Percentiles rank a stretch among this genome's conserved stretches.
These are phyloP conservation scores for Breynia disticha DNA, from an alignment of 441 rosid genomes.

Conservation along the genomic window DNA sequence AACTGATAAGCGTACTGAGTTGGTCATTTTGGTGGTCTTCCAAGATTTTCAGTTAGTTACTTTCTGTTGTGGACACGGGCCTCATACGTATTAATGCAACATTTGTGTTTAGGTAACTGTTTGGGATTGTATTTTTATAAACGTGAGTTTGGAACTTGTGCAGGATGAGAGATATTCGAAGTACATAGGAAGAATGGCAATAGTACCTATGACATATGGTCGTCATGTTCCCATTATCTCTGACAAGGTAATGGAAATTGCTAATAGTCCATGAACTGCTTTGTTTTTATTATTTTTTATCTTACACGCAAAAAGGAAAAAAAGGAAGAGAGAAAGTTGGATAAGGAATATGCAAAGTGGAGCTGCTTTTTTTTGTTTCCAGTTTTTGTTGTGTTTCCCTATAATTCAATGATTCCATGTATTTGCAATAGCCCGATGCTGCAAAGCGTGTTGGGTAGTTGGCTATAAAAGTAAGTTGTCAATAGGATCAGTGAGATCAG, in stretches of 20 bases:
- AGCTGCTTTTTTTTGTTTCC: no score
- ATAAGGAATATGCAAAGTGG: no score
- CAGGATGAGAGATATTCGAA: conserved; percentile 90
- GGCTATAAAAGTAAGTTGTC: no score
- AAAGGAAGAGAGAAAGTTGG: no score
- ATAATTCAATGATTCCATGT: no score
- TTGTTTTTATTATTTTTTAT: conserved; percentile 16
- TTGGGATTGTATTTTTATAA: conserved; percentile 3
- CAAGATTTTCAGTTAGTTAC: not conserved
- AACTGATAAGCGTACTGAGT: no score
- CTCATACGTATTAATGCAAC: no score
- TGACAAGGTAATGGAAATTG: conserved; percentile 49
- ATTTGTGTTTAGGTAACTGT: conserved; percentile 2
- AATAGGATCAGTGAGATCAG: no score
- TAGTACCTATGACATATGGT: conserved; percentile 98
- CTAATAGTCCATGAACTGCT: not conserved
- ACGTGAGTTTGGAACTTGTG: conserved; percentile 13
- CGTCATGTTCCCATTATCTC: conserved; percentile 91
- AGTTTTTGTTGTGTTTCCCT: no score
- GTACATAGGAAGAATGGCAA: conserved; percentile 79
- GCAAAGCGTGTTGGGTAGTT: no score
- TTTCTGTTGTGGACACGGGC: not conserved
- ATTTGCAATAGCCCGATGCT: no score
- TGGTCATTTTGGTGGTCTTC: not conserved
- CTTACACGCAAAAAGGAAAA: not conserved